Conservation (phyloP, 192 early-diverging fungal species). For the Linnemannia hyalina region DNA sequence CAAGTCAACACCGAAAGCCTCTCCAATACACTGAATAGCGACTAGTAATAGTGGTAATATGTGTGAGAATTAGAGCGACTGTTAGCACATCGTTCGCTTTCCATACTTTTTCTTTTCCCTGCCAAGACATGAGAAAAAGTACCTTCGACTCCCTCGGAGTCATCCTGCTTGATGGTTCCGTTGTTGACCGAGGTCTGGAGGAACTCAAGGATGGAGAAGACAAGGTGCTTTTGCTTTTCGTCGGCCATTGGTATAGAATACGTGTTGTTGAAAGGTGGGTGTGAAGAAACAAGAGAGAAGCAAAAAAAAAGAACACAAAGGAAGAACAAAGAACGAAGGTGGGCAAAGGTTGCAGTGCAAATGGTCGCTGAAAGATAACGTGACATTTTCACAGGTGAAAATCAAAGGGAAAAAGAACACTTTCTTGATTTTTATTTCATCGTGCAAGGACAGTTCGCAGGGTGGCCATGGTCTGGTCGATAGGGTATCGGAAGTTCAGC, state of each 20-base stretch:
- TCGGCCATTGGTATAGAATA: conserved; percentile 58
- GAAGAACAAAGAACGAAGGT: conserved; percentile 1
- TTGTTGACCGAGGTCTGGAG: conserved; percentile 75
- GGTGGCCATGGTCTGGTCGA: conserved; percentile 9
- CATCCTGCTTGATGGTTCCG: conserved; percentile 80
- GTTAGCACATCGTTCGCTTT: not conserved
- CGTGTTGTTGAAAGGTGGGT: not conserved
- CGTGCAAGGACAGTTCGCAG: not conserved
- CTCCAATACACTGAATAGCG: conserved; percentile 94
- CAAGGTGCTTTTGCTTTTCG: conserved; percentile 78
- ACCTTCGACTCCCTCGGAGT: conserved; percentile 87
- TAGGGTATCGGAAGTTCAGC: conserved; percentile 23
- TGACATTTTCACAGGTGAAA: not conserved
- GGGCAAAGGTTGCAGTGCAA: not conserved
- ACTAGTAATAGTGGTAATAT: conserved; percentile 58
- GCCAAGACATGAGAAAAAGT: not conserved
- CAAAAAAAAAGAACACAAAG: not conserved
- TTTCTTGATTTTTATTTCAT: not conserved
- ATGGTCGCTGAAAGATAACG: not conserved
- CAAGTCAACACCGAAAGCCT: conserved; percentile 91
- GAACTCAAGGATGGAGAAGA: conserved; percentile 89
- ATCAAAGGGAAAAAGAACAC: not conserved
- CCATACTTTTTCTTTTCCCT: not conserved
- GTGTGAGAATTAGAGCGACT: not conserved
- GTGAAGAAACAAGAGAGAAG: conserved; percentile 6